These are phyloP conservation scores for Magnusiomyces paraingens DNA, from an alignment of 1,139 yeast species.

Conservation along the genomic window DNA sequence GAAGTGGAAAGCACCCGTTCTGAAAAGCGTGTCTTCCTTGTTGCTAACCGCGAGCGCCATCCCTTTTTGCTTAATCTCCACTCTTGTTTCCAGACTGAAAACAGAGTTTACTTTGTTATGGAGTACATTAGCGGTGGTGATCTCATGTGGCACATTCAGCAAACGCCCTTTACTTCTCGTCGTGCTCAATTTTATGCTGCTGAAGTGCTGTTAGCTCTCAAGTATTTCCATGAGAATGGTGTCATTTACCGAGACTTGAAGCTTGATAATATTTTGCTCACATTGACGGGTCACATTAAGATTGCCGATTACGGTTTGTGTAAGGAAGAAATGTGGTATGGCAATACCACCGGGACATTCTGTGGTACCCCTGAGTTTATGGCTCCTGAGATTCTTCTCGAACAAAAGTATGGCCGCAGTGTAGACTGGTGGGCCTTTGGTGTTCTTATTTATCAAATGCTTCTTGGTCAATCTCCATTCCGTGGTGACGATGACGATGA, in stretches of 20 bases:
- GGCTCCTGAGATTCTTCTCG: slow-evolving; percentile 97
- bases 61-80: slow-evolving; percentile 88
- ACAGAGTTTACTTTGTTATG: slow-evolving; percentile 96
- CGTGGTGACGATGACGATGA: slow-evolving; percentile 98
- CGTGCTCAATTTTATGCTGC: slow-evolving; percentile 97
- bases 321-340: slow-evolving; percentile 91
- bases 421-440: slow-evolving; percentile 99
- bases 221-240: slow-evolving; percentile 92
- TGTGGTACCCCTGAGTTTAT: slow-evolving; percentile 99
- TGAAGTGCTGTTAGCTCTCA: slow-evolving; percentile 83
- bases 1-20: slow-evolving; percentile 93
- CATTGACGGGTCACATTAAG: slow-evolving; percentile 91
- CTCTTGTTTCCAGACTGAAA: slow-evolving; percentile 97
- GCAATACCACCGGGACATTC: slow-evolving; percentile 88
- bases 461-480: slow-evolving; percentile 93
- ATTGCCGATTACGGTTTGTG: slow-evolving; percentile 96
- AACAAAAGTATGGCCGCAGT: slow-evolving; percentile 84
- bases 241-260: slow-evolving; percentile 95
- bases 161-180: slow-evolving; percentile 77
- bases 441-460: slow-evolving; percentile 90
- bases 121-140: slow-evolving; percentile 98
- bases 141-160: slow-evolving; percentile 98
- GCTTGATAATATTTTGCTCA: slow-evolving; percentile 83
- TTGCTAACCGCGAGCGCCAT: slow-evolving; percentile 85
- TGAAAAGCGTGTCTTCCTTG: slow-evolving; percentile 83